Conservation (phyloP, 192 early-diverging fungal species). For the Funneliformis geosporum region DNA sequence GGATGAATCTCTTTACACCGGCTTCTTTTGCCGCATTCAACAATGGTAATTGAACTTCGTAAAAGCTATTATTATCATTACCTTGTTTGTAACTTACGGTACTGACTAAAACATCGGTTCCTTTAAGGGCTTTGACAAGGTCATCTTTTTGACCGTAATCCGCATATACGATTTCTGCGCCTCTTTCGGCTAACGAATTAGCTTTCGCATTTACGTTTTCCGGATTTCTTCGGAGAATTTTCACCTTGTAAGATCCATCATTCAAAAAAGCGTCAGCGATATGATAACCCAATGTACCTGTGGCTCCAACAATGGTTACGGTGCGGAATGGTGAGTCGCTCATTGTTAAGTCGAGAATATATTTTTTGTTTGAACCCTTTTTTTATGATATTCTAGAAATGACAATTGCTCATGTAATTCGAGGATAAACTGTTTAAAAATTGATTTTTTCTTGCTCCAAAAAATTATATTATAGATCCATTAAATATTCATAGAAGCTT, state of each 20-base stretch:
- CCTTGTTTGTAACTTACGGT: neutral
- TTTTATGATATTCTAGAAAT: too few species aligned
- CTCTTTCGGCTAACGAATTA: neutral
- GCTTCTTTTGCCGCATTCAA: constrained; percentile 21
- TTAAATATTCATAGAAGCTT: too few species aligned
- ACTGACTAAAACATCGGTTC: constrained; percentile 21
- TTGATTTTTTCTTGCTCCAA: too few species aligned
- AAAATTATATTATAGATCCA: too few species aligned
- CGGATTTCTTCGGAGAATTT: constrained; percentile 14
- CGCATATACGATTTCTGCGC: constrained; percentile 26
- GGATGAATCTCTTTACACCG: constrained; percentile 28
- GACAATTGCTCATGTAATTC: too few species aligned
- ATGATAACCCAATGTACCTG: constrained; percentile 1
- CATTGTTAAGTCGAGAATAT: neutral
- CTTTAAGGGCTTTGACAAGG: constrained; percentile 29
- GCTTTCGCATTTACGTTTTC: constrained; percentile 14
- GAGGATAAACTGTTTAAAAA: too few species aligned
- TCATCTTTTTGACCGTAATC: constrained; percentile 30
- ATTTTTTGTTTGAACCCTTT: too few species aligned
- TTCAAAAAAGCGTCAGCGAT: constrained; percentile 23
- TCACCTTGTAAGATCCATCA: constrained; percentile 29
- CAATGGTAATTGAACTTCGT: neutral
- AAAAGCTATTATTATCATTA: neutral
- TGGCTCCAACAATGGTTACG: constrained; percentile 17
- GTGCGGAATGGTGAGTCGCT: neutral